phyloP scores from a whole-genome alignment of 495 filamentous ascomycete species.

The Aspergillus wentii region DNA sequence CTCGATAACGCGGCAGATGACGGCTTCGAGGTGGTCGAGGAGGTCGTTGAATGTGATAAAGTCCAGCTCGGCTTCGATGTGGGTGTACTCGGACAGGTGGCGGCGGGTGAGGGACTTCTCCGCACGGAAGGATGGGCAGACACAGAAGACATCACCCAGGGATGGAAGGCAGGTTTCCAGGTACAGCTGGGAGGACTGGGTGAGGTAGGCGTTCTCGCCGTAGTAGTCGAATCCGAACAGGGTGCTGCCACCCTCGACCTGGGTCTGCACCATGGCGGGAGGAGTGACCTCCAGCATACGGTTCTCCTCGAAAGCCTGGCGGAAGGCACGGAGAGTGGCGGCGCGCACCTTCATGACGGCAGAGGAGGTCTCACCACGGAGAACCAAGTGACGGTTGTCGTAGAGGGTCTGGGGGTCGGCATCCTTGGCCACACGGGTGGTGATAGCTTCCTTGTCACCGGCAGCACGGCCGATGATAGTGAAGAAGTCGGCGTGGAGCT shows the following conservation, averaged over 20 bases:
- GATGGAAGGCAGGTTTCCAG: constrained; percentile 92
- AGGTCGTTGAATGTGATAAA: constrained; percentile 93
- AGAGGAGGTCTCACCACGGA: constrained; percentile 83
- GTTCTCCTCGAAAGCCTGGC: constrained; percentile 72
- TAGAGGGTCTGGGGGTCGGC: constrained; percentile 77
- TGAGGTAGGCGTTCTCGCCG: constrained; percentile 87
- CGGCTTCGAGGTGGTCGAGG: constrained; percentile 80
- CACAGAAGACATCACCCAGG: constrained; percentile 91
- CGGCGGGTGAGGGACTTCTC: constrained; percentile 94
- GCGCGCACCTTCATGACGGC: constrained; percentile 90
- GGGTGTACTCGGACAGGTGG: constrained; percentile 93
- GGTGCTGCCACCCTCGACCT: constrained; percentile 93
- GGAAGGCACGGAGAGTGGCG: constrained; percentile 78
- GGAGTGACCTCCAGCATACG: constrained; percentile 81
- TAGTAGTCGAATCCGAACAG: constrained; percentile 96
- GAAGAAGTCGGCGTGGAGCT: constrained; percentile 93
- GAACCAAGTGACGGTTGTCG: constrained; percentile 86
- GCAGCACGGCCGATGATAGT: constrained; percentile 79
- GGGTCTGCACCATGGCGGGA: constrained; percentile 96
- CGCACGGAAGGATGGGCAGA: constrained; percentile 97
- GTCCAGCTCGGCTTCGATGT: constrained; percentile 94
- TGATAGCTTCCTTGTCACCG: constrained; percentile 88
- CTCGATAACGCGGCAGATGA: constrained; percentile 85
- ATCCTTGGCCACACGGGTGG: constrained; percentile 77
- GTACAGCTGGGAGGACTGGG: constrained; percentile 96